Evolutionary conservation across 2,329 filamentous ascomycete genomes (phyloP), one percentile per base, ranked within the genome.

Genomic region (Trichoderma sp.): DNA sequence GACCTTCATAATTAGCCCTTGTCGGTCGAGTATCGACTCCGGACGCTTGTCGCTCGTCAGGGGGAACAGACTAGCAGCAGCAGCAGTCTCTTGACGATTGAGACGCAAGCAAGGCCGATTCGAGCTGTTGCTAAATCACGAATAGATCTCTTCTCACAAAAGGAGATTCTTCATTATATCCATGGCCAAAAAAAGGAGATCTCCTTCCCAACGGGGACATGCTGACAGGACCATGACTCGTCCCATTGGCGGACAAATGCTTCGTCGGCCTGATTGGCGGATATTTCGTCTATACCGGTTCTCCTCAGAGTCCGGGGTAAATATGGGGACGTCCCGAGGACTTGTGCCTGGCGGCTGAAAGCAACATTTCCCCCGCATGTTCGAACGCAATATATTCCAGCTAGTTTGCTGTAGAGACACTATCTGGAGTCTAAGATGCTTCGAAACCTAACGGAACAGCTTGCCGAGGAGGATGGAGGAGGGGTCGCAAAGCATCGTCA

Each of bases 201-300:
- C 57, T 48, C 57, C 57, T 51, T 51, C 57, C 57, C 41, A 51
- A 60, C 47, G 21, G 10, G 45, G 15, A 28, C 19, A 26, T 10
- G 57, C 57, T 60, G 59, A 52, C 48, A 34, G 47, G 41, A 43
- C 3, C 3, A 39, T 39, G 34, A 39, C 34, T 39, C 5, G 10
- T 24, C 48, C 24, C 34, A 63, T 63, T 63, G 59, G 59, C 59
- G 59, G 59, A 63, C 59, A 63, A 63, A 55, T 63, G 39, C 43
- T 17, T 39, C 45, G 45, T n/a, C 5, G 7, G 39, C 41, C 54
- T 63, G 59, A 63, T 63, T 63, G 59, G 59, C 59, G 59, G 59
- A 63, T 63, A 55, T 63, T 63, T 52, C 26, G 59, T 14, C 34
- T 4, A 39, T 34, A 39, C 34, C 34, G 34, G 9, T 30, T 30